These are phyloP conservation scores for Populus hybrid DNA, from an alignment of 441 rosid genomes.

Conservation along the genomic window DNA sequence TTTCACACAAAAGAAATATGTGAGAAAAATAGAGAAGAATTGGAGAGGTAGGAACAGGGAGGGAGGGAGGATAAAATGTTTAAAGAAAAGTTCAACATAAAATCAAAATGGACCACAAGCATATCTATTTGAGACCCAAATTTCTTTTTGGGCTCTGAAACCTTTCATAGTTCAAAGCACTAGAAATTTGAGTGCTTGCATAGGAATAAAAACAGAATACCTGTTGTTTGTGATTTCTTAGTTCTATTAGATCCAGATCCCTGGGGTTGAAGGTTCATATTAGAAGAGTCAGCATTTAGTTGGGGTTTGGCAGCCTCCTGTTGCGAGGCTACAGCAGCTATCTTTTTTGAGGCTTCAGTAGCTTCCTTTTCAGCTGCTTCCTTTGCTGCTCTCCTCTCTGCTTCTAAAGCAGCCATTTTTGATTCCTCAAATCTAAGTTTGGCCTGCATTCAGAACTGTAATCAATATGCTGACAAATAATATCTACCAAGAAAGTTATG, in stretches of 20 bases:
- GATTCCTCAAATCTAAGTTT: constrained; percentile 76
- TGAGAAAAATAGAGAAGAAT: not conserved
- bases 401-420: constrained; percentile 59
- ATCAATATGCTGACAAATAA: not conserved
- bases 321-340: constrained; percentile 18
- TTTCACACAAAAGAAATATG: not conserved
- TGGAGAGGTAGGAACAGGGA: not conserved
- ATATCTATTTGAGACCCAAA: not conserved
- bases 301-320: constrained; percentile 25
- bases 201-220: constrained; percentile 31
- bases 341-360: constrained; percentile 29
- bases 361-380: constrained; percentile 63
- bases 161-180: not conserved
- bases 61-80: not conserved
- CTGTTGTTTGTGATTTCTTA: constrained; percentile 33
- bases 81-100: not conserved
- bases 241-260: constrained; percentile 29
- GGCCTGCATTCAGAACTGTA: constrained; percentile 41
- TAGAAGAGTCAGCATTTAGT: constrained; percentile 25
- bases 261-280: constrained; percentile 27
- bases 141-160: not conserved
- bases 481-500: not conserved
- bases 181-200: not conserved
- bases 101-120: not conserved
- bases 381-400: constrained; percentile 64